Evolutionary conservation across 2,329 filamentous ascomycete species (phyloP).

Genomic region (Rutstroemia sp.): DNA sequence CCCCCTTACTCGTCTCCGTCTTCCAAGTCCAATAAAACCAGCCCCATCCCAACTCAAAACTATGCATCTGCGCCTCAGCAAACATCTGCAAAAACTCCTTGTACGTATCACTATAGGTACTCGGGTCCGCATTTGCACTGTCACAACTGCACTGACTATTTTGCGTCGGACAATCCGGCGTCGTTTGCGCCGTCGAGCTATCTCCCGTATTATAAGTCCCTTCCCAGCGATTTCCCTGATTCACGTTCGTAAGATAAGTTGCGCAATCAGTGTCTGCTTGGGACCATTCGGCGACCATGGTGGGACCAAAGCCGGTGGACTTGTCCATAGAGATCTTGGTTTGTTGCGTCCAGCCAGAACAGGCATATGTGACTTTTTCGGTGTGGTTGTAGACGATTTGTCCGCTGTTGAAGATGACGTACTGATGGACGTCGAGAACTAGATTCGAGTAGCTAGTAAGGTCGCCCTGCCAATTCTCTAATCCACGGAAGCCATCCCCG

Average conservation of each 20-base stretch:
- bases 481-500: constrained; percentile 89
- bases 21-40: constrained; percentile 99
- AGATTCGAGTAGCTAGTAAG: constrained; percentile 65
- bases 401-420: constrained; percentile 92
- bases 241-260: constrained; percentile 79
- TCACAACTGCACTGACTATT: constrained; percentile 63
- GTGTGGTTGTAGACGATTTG: constrained; percentile 78
- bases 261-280: constrained; percentile 97
- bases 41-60: constrained; percentile 87
- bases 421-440: constrained; percentile 95
- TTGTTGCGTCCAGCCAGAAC: constrained; percentile 78
- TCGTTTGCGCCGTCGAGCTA: constrained; percentile 44
- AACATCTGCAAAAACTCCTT: constrained; percentile 84
- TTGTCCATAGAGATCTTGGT: constrained; percentile 64
- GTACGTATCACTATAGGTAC: constrained; percentile 62
- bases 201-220: constrained; percentile 72
- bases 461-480: constrained; percentile 83
- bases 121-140: constrained; percentile 65
- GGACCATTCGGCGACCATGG: constrained; percentile 92
- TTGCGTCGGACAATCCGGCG: constrained; percentile 67
- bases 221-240: constrained; percentile 83
- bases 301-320: constrained; percentile 79
- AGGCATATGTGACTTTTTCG: constrained; percentile 81
- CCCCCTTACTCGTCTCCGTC: constrained; percentile 59
- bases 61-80: constrained; percentile 91